Conservation (phyloP, 345 rosid genomes). For the Diplotaxis tenuifolia region DNA sequence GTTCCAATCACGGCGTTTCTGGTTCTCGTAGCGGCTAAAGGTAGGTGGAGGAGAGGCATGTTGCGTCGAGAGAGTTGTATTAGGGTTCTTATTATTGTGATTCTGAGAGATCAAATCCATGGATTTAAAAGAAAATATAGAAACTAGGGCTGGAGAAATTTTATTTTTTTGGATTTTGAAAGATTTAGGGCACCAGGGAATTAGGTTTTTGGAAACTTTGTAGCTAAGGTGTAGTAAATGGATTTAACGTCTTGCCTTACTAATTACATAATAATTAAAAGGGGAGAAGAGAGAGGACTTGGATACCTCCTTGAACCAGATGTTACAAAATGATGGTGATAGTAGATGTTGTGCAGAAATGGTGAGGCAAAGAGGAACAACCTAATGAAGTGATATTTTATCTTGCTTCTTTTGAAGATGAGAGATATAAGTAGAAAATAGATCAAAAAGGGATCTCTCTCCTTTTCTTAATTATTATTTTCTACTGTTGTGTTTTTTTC, state of each 20-base stretch:
- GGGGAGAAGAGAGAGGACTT: slow-evolving; percentile 2
- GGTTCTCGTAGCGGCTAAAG: slow-evolving; percentile 42
- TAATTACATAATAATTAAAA: slow-evolving; percentile 4
- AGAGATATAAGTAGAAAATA: slow-evolving; percentile 27
- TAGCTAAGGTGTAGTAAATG: neutral
- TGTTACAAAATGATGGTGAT: slow-evolving; percentile 18
- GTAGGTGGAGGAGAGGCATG: slow-evolving; percentile 35
- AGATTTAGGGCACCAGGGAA: neutral
- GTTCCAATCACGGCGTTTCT: slow-evolving; percentile 45
- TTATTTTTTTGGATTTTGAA: slow-evolving; percentile 1
- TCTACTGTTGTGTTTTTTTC: slow-evolving; percentile 12
- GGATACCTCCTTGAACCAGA: slow-evolving; percentile 5
- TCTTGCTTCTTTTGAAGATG: slow-evolving; percentile 10
- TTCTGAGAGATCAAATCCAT: slow-evolving; percentile 49
- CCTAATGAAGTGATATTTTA: neutral
- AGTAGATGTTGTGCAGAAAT: slow-evolving; percentile 28
- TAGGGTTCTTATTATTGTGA: slow-evolving; percentile 27
- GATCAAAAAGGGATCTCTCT: slow-evolving; percentile 19
- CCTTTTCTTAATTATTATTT: neutral
- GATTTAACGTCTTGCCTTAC: neutral
- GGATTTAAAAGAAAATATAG: neutral
- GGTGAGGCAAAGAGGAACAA: slow-evolving; percentile 37
- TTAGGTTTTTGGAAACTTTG: neutral
- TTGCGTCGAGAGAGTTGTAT: slow-evolving; percentile 20
- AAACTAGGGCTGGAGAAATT: slow-evolving; percentile 19